phyloP scores from a whole-genome alignment of 495 filamentous ascomycete genomes.

The Daldinia concentrica region DNA sequence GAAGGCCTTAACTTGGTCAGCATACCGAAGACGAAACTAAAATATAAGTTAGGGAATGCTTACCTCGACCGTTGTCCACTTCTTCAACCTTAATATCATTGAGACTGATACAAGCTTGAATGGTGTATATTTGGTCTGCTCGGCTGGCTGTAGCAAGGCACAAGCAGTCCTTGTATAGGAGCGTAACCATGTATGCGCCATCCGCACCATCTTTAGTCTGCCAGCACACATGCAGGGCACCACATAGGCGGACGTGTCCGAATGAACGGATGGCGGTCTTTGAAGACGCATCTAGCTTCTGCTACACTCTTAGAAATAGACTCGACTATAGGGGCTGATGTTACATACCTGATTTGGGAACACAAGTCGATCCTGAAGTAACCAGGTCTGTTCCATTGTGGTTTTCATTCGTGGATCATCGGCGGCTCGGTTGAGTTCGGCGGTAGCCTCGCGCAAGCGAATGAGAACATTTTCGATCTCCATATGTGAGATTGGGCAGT shows the following conservation, averaged over 20 bases:
- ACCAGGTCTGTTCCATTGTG: constrained; percentile 75
- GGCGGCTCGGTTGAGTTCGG: constrained; percentile 81
- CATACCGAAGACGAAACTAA: neutral
- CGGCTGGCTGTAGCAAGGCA: constrained; percentile 75
- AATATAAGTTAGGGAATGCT: constrained; percentile 18
- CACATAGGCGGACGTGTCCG: constrained; percentile 85
- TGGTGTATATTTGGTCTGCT: constrained; percentile 68
- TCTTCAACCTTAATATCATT: constrained; percentile 77
- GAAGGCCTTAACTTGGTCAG: constrained; percentile 67
- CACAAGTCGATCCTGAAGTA: constrained; percentile 78
- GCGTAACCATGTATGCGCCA: constrained; percentile 86
- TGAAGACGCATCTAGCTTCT: constrained; percentile 56
- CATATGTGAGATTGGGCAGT: constrained; percentile 81
- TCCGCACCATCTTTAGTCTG: constrained; percentile 69
- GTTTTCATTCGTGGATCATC: constrained; percentile 67
- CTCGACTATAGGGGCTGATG: neutral
- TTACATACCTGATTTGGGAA: constrained; percentile 73
- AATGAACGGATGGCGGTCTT: constrained; percentile 73
- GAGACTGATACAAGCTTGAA: constrained; percentile 78
- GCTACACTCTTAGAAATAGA: constrained; percentile 33
- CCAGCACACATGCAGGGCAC: constrained; percentile 86
- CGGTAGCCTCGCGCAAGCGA: constrained; percentile 73
- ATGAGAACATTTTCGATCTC: constrained; percentile 79
- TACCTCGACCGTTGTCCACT: constrained; percentile 85
- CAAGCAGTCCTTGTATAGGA: constrained; percentile 84